Percentiles rank a stretch among this genome's conserved stretches.
These are phyloP conservation scores for Vicia faba DNA, from an alignment of 306 rosid genomes.

Conservation along the genomic window DNA sequence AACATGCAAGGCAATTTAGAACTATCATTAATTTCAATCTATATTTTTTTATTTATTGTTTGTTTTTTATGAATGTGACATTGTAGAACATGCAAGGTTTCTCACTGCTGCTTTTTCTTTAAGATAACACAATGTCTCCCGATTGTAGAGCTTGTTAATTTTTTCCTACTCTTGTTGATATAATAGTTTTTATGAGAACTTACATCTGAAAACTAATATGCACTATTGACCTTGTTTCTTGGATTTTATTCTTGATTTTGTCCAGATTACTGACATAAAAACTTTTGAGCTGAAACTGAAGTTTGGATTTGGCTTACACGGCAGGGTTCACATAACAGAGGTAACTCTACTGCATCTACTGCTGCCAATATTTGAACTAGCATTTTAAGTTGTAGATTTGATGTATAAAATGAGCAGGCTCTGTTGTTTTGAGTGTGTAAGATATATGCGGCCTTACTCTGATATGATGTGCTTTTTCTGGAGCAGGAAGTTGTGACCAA, in stretches of 20 bases:
- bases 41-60: slow-evolving; percentile 7
- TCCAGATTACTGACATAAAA: slow-evolving; percentile 80
- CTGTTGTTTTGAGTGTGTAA: no score
- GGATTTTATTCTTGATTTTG: slow-evolving; percentile 32
- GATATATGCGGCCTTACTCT: not conserved
- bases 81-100: not conserved
- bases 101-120: not conserved
- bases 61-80: slow-evolving; percentile 4
- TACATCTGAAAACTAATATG: not conserved
- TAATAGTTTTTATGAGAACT: not conserved
- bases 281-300: slow-evolving; percentile 77
- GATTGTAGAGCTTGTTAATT: not conserved
- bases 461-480: not conserved
- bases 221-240: slow-evolving; percentile 7
- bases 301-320: slow-evolving; percentile 77
- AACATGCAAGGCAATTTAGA: slow-evolving; percentile 1
- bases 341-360: slow-evolving; percentile 41
- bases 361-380: slow-evolving; percentile 9
- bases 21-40: slow-evolving; percentile 10
- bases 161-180: not conserved
- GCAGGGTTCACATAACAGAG: slow-evolving; percentile 88
- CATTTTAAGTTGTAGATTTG: slow-evolving; percentile 18
- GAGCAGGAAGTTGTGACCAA: slow-evolving; percentile 22
- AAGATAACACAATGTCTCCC: not conserved
- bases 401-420: slow-evolving; percentile 8